Conservation (phyloP, 129 eudicot species). For the Flaveria ramosissima region DNA sequence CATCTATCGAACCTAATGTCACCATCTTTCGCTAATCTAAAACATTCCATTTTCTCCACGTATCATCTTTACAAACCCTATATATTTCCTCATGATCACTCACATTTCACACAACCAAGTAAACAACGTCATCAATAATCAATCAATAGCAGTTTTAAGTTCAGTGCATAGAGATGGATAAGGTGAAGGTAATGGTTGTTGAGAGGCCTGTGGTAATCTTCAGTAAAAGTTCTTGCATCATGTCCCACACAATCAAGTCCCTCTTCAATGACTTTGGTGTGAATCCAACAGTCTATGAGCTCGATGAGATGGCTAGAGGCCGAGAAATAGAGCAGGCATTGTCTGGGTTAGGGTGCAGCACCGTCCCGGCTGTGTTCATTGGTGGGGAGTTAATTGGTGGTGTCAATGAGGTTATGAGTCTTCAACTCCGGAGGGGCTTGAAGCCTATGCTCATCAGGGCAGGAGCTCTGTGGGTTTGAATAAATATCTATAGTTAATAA, state of each 20-base stretch:
- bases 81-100: slow-evolving; percentile 6
- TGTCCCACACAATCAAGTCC: slow-evolving; percentile 65
- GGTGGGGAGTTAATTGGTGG: slow-evolving; percentile 79
- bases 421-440: slow-evolving; percentile 55
- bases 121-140: not conserved
- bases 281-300: slow-evolving; percentile 69
- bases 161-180: slow-evolving; percentile 41
- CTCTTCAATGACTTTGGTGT: slow-evolving; percentile 62
- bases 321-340: slow-evolving; percentile 64
- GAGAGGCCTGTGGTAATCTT: slow-evolving; percentile 79
- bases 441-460: slow-evolving; percentile 63
- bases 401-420: slow-evolving; percentile 66
- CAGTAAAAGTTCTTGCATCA: slow-evolving; percentile 64
- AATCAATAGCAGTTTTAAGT: not conserved
- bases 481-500: not conserved
- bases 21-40: slow-evolving; percentile 7
- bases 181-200: slow-evolving; percentile 54
- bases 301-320: slow-evolving; percentile 58
- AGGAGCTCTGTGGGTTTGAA: slow-evolving; percentile 62
- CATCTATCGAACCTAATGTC: slow-evolving; percentile 13
- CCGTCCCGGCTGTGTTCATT: slow-evolving; percentile 65
- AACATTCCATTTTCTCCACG: slow-evolving; percentile 27
- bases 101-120: not conserved
- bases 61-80: slow-evolving; percentile 15
- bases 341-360: slow-evolving; percentile 45